phyloP scores from a whole-genome alignment of 345 rosid genomes.

The Microcos paniculata region DNA sequence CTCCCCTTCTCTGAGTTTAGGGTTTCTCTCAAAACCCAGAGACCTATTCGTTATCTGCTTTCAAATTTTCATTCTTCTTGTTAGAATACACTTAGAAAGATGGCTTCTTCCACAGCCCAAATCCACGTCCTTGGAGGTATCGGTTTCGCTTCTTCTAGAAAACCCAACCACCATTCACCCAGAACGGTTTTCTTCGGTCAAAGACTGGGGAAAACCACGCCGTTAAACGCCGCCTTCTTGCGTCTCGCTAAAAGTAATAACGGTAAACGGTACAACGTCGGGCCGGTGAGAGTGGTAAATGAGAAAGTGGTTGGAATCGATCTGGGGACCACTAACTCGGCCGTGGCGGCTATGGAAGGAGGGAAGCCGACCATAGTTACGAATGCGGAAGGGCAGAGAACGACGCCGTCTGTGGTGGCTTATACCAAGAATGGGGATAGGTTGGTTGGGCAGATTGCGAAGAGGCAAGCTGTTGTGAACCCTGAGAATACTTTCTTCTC shows the following conservation, averaged over 20 bases:
- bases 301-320: conserved; percentile 98
- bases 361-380: conserved; percentile 97
- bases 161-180: conserved; percentile 1
- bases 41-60: too few relatives aligned
- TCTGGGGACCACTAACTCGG: conserved; percentile 95
- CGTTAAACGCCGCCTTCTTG: conserved; percentile 45
- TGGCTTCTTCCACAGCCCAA: conserved; percentile 87
- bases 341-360: conserved; percentile 99
- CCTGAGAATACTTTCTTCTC: conserved; percentile 98
- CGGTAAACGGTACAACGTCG: conserved; percentile 37
- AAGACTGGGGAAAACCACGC: conserved; percentile 27
- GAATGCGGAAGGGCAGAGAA: conserved; percentile 95
- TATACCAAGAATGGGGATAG: conserved; percentile 86
- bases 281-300: conserved; percentile 64
- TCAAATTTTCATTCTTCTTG: background rate
- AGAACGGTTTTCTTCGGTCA: conserved; percentile 67
- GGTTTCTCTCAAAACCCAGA: background rate
- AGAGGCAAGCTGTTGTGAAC: conserved; percentile 96
- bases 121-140: conserved; percentile 61
- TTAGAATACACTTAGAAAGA: background rate
- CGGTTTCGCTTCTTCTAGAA: conserved; percentile 32
- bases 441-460: conserved; percentile 96
- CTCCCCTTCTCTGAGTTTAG: background rate
- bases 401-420: conserved; percentile 97
- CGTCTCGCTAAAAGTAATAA: conserved; percentile 26